Evolutionary conservation across 495 filamentous ascomycete genomes (phyloP), one percentile per base, ranked within the genome.

Genomic region (Pseudomonodictys pantanalensis): DNA sequence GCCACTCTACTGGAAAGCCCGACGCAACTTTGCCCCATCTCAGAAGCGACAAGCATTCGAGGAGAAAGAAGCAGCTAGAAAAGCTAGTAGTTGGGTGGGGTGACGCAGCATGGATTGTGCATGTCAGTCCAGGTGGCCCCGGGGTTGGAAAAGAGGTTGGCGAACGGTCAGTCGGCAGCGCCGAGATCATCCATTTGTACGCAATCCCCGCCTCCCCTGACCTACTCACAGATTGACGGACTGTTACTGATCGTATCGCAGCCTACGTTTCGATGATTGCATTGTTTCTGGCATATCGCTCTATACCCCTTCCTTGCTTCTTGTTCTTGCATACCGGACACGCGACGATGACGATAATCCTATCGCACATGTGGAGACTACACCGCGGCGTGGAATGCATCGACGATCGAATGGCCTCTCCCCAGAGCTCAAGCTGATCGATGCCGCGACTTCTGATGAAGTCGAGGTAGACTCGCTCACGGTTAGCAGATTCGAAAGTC

Each of bases 221-320:
- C n/a, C n/a, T n/a, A n/a, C n/a, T n/a, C n/a, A n/a, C n/a, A n/a
- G n/a, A 15, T 41, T 41, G 3, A 3, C 38, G 38, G 4, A 41
- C 38, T n/a, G 38, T 41, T 48, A 44, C 42, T 72, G 79, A 58
- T 77, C 68, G n/a, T 52, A 45, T 0, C 33, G 7, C 58, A 95
- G 90, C 76, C 81, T 97, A 74, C 87, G 89, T 66, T 92, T 92
- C 64, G 62, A 68, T 45, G 93, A 97, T 77, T 97, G 95, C 76
- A 89, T 92, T 62, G 88, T 98, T 79, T 95, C 92, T 72, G 93
- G 95, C 69, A 87, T 98, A 69, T 91, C 93, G 61, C 79, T 98
- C 75, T 97, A 97, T 86, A 95, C 89, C 71, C 91, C 92, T 65
- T 91, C 83, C 65, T 78, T 95, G 50, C 79, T 98, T 73, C 80